Percentiles rank a stretch among this genome's conserved stretches.
Conservation (phyloP, 73 alveolate genomes). For the Halteria grandinella region DNA sequence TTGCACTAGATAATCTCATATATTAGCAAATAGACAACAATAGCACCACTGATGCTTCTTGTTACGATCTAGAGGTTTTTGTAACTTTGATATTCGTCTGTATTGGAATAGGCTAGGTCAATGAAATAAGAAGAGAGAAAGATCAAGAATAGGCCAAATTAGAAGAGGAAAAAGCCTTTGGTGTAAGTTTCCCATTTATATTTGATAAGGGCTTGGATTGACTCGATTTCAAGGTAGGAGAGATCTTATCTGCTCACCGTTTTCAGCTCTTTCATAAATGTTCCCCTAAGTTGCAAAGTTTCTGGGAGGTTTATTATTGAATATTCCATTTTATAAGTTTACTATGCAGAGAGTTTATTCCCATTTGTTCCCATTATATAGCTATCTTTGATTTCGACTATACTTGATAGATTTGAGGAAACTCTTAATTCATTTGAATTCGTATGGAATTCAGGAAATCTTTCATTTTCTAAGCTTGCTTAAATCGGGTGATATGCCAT, state of each 20-base stretch:
- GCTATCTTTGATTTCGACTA: too few species aligned
- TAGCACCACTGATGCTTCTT: not conserved
- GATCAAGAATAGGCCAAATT: constrained; percentile 1
- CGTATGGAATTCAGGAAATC: too few species aligned
- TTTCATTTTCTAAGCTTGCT: too few species aligned
- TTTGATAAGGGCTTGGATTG: constrained; percentile 1
- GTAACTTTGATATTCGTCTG: not conserved
- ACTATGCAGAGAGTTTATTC: too few species aligned
- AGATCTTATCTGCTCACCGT: not conserved
- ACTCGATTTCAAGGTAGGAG: not conserved
- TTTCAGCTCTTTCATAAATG: not conserved
- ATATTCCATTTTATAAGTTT: not conserved
- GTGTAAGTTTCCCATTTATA: constrained; percentile 24
- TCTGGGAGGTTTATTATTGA: constrained; percentile 3
- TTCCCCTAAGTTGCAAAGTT: not conserved
- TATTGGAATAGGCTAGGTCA: not conserved
- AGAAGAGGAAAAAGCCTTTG: not conserved
- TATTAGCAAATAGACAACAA: not conserved
- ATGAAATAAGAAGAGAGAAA: not conserved
- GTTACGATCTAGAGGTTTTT: not conserved
- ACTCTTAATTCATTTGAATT: too few species aligned
- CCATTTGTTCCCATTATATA: too few species aligned
- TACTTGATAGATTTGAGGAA: too few species aligned
- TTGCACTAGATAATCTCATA: not conserved
- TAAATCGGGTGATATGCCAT: too few species aligned